phyloP scores from a whole-genome alignment of 208 protist species.

The Acanthamoeba comandoni region DNA sequence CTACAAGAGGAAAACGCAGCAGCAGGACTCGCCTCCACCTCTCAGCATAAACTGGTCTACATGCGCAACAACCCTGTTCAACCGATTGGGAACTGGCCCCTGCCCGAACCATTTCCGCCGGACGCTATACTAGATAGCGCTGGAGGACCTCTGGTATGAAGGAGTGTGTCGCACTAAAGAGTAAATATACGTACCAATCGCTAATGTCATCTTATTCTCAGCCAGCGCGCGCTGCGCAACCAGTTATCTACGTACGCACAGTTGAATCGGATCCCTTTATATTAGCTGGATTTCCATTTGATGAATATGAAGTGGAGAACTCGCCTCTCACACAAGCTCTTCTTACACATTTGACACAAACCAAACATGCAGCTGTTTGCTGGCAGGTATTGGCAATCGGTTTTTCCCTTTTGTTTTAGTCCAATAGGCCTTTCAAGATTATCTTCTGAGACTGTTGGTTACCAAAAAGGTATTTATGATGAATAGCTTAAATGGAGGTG shows the following conservation, averaged over 20 bases:
- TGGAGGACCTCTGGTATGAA: not conserved
- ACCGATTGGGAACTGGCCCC: slow-evolving; percentile 54
- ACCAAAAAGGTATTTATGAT: slow-evolving; percentile 53
- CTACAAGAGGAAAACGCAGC: not conserved
- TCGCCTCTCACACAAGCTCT: slow-evolving; percentile 28
- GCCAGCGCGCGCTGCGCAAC: slow-evolving; percentile 54
- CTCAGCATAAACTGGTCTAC: slow-evolving; percentile 74
- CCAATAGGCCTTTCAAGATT: not conserved
- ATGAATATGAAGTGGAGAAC: slow-evolving; percentile 78
- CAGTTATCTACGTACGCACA: slow-evolving; percentile 47
- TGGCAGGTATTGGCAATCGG: not conserved
- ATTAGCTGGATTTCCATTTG: slow-evolving; percentile 74
- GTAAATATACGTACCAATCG: slow-evolving; percentile 5
- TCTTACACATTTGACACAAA: slow-evolving; percentile 7
- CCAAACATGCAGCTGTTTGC: not conserved
- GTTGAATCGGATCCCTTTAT: slow-evolving; percentile 66
- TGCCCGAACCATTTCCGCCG: slow-evolving; percentile 72
- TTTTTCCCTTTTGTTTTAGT: too few relatives aligned
- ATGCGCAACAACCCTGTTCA: not conserved
- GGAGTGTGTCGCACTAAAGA: too few relatives aligned
- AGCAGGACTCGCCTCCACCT: not conserved
- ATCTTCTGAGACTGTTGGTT: not conserved
- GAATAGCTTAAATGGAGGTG: slow-evolving; percentile 12
- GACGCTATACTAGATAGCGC: not conserved
- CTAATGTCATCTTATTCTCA: not conserved